A percentile compares a stretch with the other conserved stretches of the same genome.
phyloP scores from a whole-genome alignment of 2,329 filamentous ascomycete species.

The Fusarium fujikuroi region DNA sequence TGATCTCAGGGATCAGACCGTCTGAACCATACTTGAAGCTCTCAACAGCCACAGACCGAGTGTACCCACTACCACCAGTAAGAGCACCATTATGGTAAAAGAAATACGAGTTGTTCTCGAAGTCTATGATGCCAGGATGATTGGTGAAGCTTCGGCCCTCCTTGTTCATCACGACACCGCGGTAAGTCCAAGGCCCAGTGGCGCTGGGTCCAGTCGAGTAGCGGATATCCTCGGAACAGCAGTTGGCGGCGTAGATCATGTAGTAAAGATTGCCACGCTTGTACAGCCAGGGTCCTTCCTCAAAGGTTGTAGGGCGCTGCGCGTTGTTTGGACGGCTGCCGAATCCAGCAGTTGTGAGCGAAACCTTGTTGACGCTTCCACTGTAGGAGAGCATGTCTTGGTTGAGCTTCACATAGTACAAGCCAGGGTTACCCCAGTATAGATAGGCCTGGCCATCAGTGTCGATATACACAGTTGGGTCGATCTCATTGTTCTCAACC shows the following conservation, averaged over 20 bases:
- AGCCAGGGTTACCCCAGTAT: constrained; percentile 53
- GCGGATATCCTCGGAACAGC: constrained; percentile 12
- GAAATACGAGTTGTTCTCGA: constrained; percentile 6
- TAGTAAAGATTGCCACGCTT: constrained; percentile 52
- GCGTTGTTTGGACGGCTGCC: neutral
- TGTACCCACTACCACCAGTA: neutral
- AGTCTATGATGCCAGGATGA: constrained; percentile 6
- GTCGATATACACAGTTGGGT: constrained; percentile 53
- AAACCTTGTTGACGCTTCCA: neutral
- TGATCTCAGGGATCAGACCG: neutral
- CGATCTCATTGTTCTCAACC: constrained; percentile 52
- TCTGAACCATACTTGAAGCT: constrained; percentile 8
- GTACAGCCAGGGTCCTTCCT: constrained; percentile 54
- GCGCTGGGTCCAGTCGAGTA: constrained; percentile 11
- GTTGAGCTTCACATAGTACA: constrained; percentile 48
- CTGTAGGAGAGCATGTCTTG: constrained; percentile 49
- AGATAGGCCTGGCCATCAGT: constrained; percentile 50
- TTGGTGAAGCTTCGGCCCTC: constrained; percentile 15
- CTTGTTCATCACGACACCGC: neutral
- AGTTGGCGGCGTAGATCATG: constrained; percentile 53
- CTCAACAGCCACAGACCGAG: neutral
- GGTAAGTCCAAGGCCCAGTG: constrained; percentile 14
- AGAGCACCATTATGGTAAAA: constrained; percentile 18
- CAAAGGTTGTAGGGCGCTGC: constrained; percentile 46
- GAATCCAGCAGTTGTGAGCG: neutral